These are phyloP conservation scores for Mucor indicus DNA, from an alignment of 371 early-diverging fungal species.

Conservation along the genomic window DNA sequence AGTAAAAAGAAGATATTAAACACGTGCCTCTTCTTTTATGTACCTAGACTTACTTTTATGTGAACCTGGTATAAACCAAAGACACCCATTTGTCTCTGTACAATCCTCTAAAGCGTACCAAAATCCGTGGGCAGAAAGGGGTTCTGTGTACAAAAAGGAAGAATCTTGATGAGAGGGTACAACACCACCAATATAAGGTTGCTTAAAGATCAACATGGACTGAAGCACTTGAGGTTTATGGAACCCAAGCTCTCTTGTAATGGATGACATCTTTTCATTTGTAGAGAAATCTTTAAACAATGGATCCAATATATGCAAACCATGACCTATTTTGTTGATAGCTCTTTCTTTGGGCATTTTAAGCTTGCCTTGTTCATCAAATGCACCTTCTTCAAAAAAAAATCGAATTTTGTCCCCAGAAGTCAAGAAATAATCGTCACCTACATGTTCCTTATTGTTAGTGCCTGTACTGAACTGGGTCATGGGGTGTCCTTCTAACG, in stretches of 20 bases:
- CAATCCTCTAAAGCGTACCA: conserved; percentile 96
- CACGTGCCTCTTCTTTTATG: not conserved
- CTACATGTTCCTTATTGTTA: conserved; percentile 64
- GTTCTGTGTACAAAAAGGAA: conserved; percentile 87
- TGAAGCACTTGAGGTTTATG: conserved; percentile 78
- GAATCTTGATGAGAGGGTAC: conserved; percentile 87
- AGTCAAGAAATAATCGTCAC: conserved; percentile 85
- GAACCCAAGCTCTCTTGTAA: conserved; percentile 67
- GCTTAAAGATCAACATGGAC: conserved; percentile 89
- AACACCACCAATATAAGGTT: conserved; percentile 8
- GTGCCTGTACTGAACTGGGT: conserved; percentile 78
- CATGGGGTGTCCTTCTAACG: conserved; percentile 75
- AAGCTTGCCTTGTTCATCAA: conserved; percentile 64
- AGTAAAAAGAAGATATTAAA: not conserved
- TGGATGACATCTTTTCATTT: conserved; percentile 43
- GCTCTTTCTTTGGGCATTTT: conserved; percentile 58
- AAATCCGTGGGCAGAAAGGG: conserved; percentile 81
- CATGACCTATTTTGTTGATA: conserved; percentile 95
- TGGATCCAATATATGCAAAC: conserved; percentile 77
- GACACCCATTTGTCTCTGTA: conserved; percentile 84
- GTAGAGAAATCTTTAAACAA: conserved; percentile 65
- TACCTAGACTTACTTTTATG: conserved; percentile 62
- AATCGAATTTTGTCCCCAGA: conserved; percentile 84
- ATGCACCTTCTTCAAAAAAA: conserved; percentile 87
- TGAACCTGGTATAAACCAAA: conserved; percentile 84